Evolutionary conservation across 2,329 filamentous ascomycete genomes (phyloP).

Genomic region (Knufia fluminis): DNA sequence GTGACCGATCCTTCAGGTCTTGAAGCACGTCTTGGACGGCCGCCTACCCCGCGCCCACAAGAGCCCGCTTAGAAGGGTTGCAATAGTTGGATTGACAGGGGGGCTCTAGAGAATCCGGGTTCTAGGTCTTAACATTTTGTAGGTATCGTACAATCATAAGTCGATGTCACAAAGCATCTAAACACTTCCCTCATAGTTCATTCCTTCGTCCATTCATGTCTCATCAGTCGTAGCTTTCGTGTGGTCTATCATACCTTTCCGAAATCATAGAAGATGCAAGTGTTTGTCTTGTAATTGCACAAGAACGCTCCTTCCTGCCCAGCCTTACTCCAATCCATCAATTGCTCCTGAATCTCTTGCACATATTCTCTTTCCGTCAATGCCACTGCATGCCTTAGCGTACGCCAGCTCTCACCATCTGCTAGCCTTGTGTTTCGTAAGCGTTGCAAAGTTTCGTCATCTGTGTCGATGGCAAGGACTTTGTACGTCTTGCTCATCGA

Average conservation of each 20-base stretch:
- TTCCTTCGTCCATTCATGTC: background rate
- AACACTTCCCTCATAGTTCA: background rate
- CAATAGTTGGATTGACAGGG: too few species aligned
- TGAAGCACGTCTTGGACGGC: too few species aligned
- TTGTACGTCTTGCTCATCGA: constrained; percentile 6
- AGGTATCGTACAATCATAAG: too few species aligned
- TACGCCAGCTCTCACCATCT: constrained; percentile 5
- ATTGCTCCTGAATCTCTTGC: constrained; percentile 7
- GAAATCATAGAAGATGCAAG: constrained; percentile 14
- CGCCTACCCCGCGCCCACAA: too few species aligned
- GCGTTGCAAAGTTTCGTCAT: constrained; percentile 16
- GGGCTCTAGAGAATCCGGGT: too few species aligned
- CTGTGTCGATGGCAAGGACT: constrained; percentile 9
- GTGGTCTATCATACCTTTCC: constrained; percentile 3
- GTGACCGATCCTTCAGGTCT: too few species aligned
- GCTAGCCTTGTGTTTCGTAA: constrained; percentile 12
- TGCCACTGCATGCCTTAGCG: constrained; percentile 4
- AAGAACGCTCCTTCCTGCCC: constrained; percentile 7
- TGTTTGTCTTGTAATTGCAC: constrained; percentile 9
- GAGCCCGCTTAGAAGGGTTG: too few species aligned
- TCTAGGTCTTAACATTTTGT: too few species aligned
- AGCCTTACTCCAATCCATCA: constrained; percentile 4
- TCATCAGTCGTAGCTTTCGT: background rate
- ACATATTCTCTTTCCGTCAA: constrained; percentile 8
- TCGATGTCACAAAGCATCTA: too few species aligned